A percentile compares a stretch with the other conserved stretches of the same genome.
Conservation (phyloP, 495 filamentous ascomycete genomes). For the Glonium stellatum region DNA sequence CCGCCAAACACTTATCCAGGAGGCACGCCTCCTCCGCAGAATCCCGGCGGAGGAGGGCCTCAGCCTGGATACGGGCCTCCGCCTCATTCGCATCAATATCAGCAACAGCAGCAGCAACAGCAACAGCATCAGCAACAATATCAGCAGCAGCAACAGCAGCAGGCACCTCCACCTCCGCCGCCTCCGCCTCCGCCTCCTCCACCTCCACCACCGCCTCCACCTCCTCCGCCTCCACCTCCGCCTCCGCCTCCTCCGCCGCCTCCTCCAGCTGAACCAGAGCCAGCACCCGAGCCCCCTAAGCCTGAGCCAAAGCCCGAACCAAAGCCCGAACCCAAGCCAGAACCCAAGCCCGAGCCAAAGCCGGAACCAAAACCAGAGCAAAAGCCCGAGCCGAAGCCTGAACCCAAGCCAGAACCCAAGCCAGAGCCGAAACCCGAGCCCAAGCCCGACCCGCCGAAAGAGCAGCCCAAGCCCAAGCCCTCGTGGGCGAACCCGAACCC, state of each 20-base stretch:
- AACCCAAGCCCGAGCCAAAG: constrained; percentile 28
- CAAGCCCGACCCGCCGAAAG: constrained; percentile 32
- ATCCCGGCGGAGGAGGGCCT: constrained; percentile 12
- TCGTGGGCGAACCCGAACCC: background rate
- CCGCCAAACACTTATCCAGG: constrained; percentile 23
- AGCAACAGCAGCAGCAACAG: background rate
- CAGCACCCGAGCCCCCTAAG: constrained; percentile 26
- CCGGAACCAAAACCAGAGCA: background rate
- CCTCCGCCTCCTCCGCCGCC: constrained; percentile 20
- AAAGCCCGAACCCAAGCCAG: constrained; percentile 32
- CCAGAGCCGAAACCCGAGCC: constrained; percentile 34
- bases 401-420: constrained; percentile 32
- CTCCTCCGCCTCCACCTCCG: constrained; percentile 22
- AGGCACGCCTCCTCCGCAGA: constrained; percentile 16
- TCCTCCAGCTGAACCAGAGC: constrained; percentile 25
- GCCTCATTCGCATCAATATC: constrained; percentile 8
- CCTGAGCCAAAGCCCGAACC: constrained; percentile 32
- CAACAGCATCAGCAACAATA: background rate
- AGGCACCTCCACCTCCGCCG: constrained; percentile 17
- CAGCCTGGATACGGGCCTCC: constrained; percentile 9
- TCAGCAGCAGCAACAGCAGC: background rate
- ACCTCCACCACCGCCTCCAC: constrained; percentile 16
- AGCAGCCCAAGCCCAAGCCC: constrained; percentile 24
- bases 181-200: constrained; percentile 20
- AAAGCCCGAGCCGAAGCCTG: background rate